Percentiles rank a stretch among this genome's conserved stretches.
Conservation (phyloP, 164 flowering plant genomes). For the Platanus orientalis region DNA sequence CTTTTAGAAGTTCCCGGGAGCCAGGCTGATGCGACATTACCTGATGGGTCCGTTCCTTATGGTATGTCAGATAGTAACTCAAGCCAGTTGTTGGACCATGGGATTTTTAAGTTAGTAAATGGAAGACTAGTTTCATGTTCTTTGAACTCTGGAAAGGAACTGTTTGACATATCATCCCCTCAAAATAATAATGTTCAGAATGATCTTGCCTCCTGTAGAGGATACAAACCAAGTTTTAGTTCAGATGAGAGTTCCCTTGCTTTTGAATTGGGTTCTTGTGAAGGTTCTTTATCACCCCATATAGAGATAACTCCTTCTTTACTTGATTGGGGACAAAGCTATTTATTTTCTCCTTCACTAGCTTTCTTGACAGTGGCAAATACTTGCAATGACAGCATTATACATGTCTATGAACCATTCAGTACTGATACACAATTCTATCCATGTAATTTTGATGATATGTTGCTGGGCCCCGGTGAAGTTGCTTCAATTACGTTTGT, state of each 20-base stretch:
- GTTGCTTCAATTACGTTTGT: constrained; percentile 61
- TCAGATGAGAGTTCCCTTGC: constrained; percentile 25
- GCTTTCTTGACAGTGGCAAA: constrained; percentile 59
- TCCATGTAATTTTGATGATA: constrained; percentile 57
- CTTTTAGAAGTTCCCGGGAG: constrained; percentile 18
- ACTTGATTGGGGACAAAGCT: constrained; percentile 68
- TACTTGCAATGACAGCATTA: constrained; percentile 42
- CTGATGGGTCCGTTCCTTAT: constrained; percentile 19
- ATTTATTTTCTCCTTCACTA: constrained; percentile 51
- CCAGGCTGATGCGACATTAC: constrained; percentile 19
- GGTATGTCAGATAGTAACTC: constrained; percentile 24
- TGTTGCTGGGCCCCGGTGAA: constrained; percentile 63
- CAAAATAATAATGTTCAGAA: constrained; percentile 12
- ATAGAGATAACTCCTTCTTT: constrained; percentile 55
- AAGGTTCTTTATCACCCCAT: constrained; percentile 31
- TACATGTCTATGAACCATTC: constrained; percentile 65
- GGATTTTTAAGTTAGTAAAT: constrained; percentile 32
- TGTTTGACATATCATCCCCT: constrained; percentile 18
- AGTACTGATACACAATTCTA: constrained; percentile 70
- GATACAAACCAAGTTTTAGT: constrained; percentile 14
- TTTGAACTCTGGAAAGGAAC: constrained; percentile 27
- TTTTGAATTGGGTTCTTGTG: constrained; percentile 19
- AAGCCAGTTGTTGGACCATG: constrained; percentile 36
- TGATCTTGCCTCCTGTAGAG: constrained; percentile 35
- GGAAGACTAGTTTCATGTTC: constrained; percentile 53